Evolutionary conservation across 495 filamentous ascomycete species (phyloP), one percentile per base, ranked within the genome.

Genomic region (Daldinia loculata): DNA sequence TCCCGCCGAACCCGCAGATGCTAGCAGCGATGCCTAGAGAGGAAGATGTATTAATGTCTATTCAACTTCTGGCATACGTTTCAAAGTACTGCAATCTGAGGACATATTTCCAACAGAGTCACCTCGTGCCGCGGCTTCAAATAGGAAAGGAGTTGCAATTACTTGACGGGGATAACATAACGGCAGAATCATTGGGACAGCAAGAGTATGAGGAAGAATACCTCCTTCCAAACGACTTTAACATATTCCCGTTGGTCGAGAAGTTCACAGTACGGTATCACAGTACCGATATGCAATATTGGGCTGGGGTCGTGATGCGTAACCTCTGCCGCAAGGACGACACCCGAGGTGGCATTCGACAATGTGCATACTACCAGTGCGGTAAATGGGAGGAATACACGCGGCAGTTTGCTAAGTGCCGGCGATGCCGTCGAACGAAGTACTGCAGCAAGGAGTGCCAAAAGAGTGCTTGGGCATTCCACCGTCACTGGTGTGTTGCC

Each of bases 391-490:
- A 99, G 75, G 90, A 97, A 80, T 97, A 85, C 79, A 93, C 95
- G 60, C 88, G 95, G 48, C 95, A 98, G 77, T 99, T 98, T 79
- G 95, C 95, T 71, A 99, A 99, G 79, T 99, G 95, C 81, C 91
- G 95, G 48, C 90, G 95, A 55, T 99, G 95, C 82, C 90, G 95
- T 69, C 90, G 95, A 67, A 99, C 95, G 69, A 99, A 99, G 78
- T 99, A 99, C 82, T 99, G 95, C 89, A 97, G 93, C 87, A 99
- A 99, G 81, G 95, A 98, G 76, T 99, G 95, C 82, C 95, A 99
- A 80, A 98, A 99, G 84, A 94, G 93, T 70, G 95, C 95, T 8
- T 99, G 95, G 95, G 93, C 95, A 12, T 97, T 92, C 79, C 95
- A 99, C 76, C 89, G 95, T 50, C 95, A 98, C 80, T 99, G 95